phyloP scores from a whole-genome alignment of 805 yeast species.

The Candida germanica region DNA sequence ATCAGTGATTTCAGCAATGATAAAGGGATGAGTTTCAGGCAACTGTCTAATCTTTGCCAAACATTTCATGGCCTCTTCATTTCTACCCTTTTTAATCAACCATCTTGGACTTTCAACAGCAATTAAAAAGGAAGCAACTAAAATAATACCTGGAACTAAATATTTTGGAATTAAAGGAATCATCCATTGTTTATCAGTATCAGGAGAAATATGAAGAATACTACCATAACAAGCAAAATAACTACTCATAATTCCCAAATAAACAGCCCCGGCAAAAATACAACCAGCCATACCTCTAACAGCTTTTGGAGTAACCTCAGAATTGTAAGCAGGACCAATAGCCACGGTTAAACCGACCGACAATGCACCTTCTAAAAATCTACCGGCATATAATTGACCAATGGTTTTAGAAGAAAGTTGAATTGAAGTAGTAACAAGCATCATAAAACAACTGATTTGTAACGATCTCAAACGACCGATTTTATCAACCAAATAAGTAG shows the following conservation, averaged over 20 bases:
- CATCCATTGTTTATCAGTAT: conserved; percentile 47
- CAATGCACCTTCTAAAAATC: conserved; percentile 49
- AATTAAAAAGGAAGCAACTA: conserved; percentile 38
- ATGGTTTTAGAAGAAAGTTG: conserved; percentile 45
- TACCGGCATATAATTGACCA: conserved; percentile 55
- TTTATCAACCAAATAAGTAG: conserved; percentile 46
- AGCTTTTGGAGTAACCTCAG: conserved; percentile 52
- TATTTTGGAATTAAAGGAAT: conserved; percentile 49
- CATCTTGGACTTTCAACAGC: conserved; percentile 53
- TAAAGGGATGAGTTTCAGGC: conserved; percentile 46
- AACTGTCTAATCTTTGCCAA: conserved; percentile 44
- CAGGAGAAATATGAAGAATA: conserved; percentile 39
- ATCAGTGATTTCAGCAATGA: conserved; percentile 49
- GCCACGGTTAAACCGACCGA: conserved; percentile 58
- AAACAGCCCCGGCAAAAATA: conserved; percentile 57
- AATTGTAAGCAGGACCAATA: conserved; percentile 52
- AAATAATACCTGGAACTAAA: conserved; percentile 45
- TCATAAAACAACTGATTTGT: conserved; percentile 39
- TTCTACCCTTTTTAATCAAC: conserved; percentile 42
- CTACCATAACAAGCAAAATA: conserved; percentile 53
- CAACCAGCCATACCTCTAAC: conserved; percentile 52
- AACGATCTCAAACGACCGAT: conserved; percentile 51
- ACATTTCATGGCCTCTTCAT: conserved; percentile 37
- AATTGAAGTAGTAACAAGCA: conserved; percentile 46
- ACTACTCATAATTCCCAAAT: conserved; percentile 49